Evolutionary conservation across 176 grass and related monocot genomes (phyloP), one percentile per base, ranked within the genome.

Genomic region (Avena insularis): DNA sequence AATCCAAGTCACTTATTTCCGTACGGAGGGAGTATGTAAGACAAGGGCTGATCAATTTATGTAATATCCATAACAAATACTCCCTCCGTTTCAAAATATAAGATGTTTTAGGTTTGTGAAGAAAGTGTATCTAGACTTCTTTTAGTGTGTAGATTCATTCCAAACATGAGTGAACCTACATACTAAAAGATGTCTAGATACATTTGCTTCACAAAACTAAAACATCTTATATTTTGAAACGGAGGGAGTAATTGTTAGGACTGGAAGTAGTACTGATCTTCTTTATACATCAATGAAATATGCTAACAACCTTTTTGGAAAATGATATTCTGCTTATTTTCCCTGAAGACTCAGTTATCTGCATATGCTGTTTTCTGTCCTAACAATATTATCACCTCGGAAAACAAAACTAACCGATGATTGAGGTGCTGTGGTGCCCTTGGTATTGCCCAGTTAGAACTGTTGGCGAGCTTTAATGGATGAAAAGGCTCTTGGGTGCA

Each of bases 231-330:
- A 25, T 25, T 25, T 25, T 25, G 25, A 25, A 25, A 25, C 25
- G 25, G 25, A 25, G 25, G 25, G 25, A 25, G 25, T 25, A 63
- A 63, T 63, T 38, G 20, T 53, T 85, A 65, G 12, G 17, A 25
- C 19, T 76, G 13, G 14, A 54, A 78, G 53, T 85, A 78, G 53
- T 85, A 38, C 31, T 19, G 47, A 55, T 66, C 46, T 75, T 75
- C 38, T 63, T 62, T 84, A 11, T 84, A 84, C 12, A 83, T 72
- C 12, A 56, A 43, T 6, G 43, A 11, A 29, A 46, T 75, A 20
- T 31, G 10, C n/a, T 85, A 66, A 40, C 46, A 50, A 13, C 31
- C 7, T 45, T 60, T 47, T 17, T n/a, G 57, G 20, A 61, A 64
- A 65, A 35, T 63, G 7, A 2, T 65, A 11, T 85, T 49, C 7